A percentile compares a stretch with the other conserved stretches of the same genome.
Conservation (phyloP, 202 grass and related monocot species). For the Zoysia matrella region DNA sequence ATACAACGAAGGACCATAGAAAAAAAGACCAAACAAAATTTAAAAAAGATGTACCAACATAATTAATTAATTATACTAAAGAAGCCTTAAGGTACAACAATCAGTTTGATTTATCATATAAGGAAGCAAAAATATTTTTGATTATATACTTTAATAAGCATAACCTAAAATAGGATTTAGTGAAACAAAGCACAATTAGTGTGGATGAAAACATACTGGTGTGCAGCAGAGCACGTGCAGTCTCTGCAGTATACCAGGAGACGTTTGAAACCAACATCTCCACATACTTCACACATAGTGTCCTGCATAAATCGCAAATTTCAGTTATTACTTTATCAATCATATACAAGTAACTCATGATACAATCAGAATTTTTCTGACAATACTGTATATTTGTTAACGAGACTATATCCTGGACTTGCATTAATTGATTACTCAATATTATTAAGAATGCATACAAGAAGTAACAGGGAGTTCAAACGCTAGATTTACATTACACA, state of each 20-base stretch:
- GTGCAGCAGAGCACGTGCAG: constrained; percentile 13
- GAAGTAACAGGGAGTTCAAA: not conserved
- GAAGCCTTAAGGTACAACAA: not conserved
- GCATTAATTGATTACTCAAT: not conserved
- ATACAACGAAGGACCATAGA: constrained; percentile 24
- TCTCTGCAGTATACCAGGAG: constrained; percentile 43
- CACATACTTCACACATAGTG: constrained; percentile 33
- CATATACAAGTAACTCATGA: not conserved
- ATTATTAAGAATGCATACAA: not conserved
- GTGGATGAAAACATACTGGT: constrained; percentile 39
- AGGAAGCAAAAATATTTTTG: not conserved
- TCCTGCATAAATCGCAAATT: constrained; percentile 39
- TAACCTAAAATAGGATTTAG: not conserved
- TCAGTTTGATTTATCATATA: not conserved
- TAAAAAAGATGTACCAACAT: not conserved
- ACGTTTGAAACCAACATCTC: not conserved
- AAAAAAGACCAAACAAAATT: not conserved
- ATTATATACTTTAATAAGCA: not conserved
- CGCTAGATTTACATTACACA: too few species aligned
- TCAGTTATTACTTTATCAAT: not conserved
- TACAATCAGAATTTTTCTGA: not conserved
- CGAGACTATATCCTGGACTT: not conserved
- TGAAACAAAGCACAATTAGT: not conserved
- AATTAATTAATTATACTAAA: not conserved
- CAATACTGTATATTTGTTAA: not conserved